Conservation (phyloP, 768 basidiomycete genomes). For the Termitomyces sp. region DNA sequence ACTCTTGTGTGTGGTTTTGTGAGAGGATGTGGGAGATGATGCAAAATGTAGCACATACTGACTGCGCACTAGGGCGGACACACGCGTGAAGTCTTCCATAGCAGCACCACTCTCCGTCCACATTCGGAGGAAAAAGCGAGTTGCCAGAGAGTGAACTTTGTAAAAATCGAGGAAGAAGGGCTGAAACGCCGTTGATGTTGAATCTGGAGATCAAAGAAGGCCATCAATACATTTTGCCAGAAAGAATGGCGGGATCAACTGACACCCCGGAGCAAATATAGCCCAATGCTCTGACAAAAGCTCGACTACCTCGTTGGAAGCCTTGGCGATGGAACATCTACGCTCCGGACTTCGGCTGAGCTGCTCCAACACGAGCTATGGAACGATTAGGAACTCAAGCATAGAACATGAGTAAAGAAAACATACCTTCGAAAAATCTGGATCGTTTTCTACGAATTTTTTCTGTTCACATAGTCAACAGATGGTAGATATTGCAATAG, state of each 20-base stretch:
- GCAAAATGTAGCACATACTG: slow-evolving; percentile 56
- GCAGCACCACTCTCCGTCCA: slow-evolving; percentile 88
- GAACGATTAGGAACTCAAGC: slow-evolving; percentile 13
- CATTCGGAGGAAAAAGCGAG: slow-evolving; percentile 88
- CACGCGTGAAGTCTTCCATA: slow-evolving; percentile 71
- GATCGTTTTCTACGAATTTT: slow-evolving; percentile 65
- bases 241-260: neutral
- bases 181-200: slow-evolving; percentile 77
- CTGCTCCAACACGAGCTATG: slow-evolving; percentile 79
- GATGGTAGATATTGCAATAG: neutral
- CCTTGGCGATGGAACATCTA: slow-evolving; percentile 79
- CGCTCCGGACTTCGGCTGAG: slow-evolving; percentile 69
- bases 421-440: slow-evolving; percentile 74
- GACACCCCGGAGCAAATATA: slow-evolving; percentile 84
- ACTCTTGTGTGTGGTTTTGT: slow-evolving; percentile 45
- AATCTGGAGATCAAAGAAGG: slow-evolving; percentile 44
- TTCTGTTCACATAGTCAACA: slow-evolving; percentile 37
- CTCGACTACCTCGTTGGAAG: slow-evolving; percentile 84
- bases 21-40: slow-evolving; percentile 12
- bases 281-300: slow-evolving; percentile 83
- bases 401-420: neutral
- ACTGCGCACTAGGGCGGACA: slow-evolving; percentile 75
- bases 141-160: slow-evolving; percentile 77
- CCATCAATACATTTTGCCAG: slow-evolving; percentile 24
- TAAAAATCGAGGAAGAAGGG: slow-evolving; percentile 88